Evolutionary conservation across 352 stramenopile genomes (phyloP).

Genomic region (Sclerospora graminicola): DNA sequence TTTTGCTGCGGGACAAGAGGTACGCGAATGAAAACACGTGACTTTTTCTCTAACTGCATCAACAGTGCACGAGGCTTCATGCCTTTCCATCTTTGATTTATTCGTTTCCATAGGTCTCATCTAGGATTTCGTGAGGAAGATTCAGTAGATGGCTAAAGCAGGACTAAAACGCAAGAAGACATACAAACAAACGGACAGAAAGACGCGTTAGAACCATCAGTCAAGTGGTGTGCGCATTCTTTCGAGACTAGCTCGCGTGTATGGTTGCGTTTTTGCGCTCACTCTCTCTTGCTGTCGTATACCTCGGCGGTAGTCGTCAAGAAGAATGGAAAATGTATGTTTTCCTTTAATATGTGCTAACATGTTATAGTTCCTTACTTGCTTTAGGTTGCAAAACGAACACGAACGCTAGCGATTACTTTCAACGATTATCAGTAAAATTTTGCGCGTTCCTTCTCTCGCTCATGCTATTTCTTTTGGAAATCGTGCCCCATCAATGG

Average conservation of each 20-base stretch:
- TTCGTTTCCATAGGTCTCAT: no score
- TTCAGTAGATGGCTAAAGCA: constrained; percentile 10
- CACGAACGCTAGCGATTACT: constrained; percentile 33
- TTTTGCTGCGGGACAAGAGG: no score
- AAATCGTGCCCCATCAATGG: constrained; percentile 85
- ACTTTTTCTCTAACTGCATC: no score
- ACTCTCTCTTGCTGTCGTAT: no score
- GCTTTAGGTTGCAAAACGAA: constrained; percentile 3
- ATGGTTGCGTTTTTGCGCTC: constrained; percentile 4
- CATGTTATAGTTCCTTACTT: constrained; percentile 1
- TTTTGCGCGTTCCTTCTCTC: constrained; percentile 67
- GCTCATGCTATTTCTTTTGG: constrained; percentile 89
- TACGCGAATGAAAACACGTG: no score
- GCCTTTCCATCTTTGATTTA: no score
- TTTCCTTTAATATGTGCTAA: constrained; percentile 13
- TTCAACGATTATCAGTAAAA: constrained; percentile 30
- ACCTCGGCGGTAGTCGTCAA: constrained; percentile 3
- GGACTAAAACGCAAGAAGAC: constrained; percentile 12
- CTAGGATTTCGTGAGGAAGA: constrained; percentile 2
- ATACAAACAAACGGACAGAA: constrained; percentile 3
- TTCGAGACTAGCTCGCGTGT: constrained; percentile 2
- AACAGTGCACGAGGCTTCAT: no score
- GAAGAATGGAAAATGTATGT: background rate
- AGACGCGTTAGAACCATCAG: constrained; percentile 16
- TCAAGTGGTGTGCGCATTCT: background rate